Base-by-base conservation (phyloP, 768 basidiomycete species). In the Phlebiopsis flavidoalba region DNA sequence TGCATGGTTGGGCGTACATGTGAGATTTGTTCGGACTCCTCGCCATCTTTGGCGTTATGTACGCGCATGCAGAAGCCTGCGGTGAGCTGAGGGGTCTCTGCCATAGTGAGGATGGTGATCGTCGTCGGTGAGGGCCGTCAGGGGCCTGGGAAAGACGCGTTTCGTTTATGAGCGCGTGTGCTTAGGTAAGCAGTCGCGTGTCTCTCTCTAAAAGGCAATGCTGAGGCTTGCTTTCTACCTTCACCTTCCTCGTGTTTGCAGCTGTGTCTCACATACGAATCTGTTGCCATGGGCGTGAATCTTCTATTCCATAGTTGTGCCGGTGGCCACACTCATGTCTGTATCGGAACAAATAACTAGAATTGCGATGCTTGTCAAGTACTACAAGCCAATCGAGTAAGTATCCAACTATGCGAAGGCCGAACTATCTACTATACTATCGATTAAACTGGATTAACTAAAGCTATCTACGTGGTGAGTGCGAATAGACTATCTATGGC, bases 1-100 rank as follows among this genome's bases (percentile, higher is more conserved):
- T 98, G 95, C 0, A 97, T 75, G 17, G 83, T 81, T 1, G 83
- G 83, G 6, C 72, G 64, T 10, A 69, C 66, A 45, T 61, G 66
- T 58, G 68, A 71, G 21, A 75, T 45, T 3, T 56, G 53, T 1
- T 69, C 64, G 53, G n/a, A 31, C n/a, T 62, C 61, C 17, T 59
- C 61, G 14, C 85, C 82, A 12, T 74, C 71, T 15, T 77, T 67
- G 1, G 83, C 76, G 46, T 72, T 73, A 59, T 77, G 73, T 52
- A 91, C 79, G 5, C 77, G 78, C 26, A 66, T 53, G 66, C 83
- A 84, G 40, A 85, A 80, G 48, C 88, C 88, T 46, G 78, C 70
- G 12, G 85, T 80, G 61, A 91, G 84, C 68, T 84, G 79, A 56
- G 31, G 57, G 49, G 47, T 35, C 43, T 62, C 47, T 22, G 48